phyloP scores from a whole-genome alignment of 441 rosid genomes.

The Aquilaria agallochum region DNA sequence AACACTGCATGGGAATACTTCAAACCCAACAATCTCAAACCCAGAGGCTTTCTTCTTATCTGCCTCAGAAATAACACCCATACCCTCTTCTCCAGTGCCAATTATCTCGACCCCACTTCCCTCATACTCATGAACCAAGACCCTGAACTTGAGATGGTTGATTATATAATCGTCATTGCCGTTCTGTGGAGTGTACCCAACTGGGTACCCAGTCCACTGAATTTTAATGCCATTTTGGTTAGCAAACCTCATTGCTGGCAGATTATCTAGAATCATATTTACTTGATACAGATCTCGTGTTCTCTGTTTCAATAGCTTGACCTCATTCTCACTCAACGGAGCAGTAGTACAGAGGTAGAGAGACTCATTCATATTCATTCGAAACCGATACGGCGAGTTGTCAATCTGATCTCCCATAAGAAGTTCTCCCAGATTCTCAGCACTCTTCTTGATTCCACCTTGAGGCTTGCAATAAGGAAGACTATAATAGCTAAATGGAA shows the following conservation, averaged over 20 bases:
- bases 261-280: constrained; percentile 87
- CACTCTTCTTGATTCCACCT: constrained; percentile 73
- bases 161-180: constrained; percentile 81
- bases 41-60: constrained; percentile 75
- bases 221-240: constrained; percentile 67
- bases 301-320: constrained; percentile 90
- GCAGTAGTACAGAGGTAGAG: constrained; percentile 69
- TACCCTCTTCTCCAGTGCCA: constrained; percentile 94
- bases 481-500: constrained; percentile 83
- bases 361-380: constrained; percentile 71
- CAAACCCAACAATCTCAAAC: constrained; percentile 88
- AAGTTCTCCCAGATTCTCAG: constrained; percentile 96
- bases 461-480: constrained; percentile 77
- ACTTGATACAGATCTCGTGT: constrained; percentile 88
- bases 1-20: constrained; percentile 90
- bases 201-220: constrained; percentile 97
- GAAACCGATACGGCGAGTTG: constrained; percentile 83
- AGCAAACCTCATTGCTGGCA: constrained; percentile 83
- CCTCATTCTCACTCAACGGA: constrained; percentile 59
- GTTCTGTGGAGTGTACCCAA: constrained; percentile 74
- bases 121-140: constrained; percentile 86
- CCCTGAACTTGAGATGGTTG: constrained; percentile 87
- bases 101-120: constrained; percentile 82
- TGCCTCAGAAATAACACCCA: constrained; percentile 81
- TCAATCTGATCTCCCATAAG: constrained; percentile 98